A percentile compares a stretch with the other conserved stretches of the same genome.
Evolutionary conservation across 2,329 filamentous ascomycete species (phyloP).

Genomic region (Aspergillus chevalieri): DNA sequence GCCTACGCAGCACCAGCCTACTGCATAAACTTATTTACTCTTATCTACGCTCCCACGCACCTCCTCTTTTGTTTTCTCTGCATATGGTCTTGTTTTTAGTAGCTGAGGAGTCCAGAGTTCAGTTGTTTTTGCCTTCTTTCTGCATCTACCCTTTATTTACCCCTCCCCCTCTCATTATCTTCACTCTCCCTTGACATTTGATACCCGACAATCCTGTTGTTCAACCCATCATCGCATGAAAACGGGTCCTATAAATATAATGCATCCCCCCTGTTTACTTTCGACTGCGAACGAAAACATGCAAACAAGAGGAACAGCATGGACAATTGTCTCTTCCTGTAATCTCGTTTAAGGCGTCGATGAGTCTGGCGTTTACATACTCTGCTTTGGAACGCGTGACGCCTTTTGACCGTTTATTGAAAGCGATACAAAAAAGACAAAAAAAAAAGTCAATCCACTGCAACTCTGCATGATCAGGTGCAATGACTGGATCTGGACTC

Average conservation of each 20-base stretch:
- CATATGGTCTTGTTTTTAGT: conserved; percentile 12
- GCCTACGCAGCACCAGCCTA: conserved; percentile 75
- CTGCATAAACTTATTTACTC: conserved; percentile 49
- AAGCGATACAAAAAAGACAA: conserved; percentile 11
- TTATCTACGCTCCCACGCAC: no score
- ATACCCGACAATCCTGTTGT: conserved; percentile 30
- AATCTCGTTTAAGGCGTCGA: not conserved
- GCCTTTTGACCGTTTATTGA: conserved; percentile 3
- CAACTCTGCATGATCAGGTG: conserved; percentile 8
- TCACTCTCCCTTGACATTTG: conserved; percentile 27
- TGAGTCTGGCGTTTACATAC: not conserved
- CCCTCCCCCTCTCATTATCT: not conserved
- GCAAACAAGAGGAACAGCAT: not conserved
- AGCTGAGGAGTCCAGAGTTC: conserved; percentile 18
- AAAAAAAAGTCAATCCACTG: conserved; percentile 2
- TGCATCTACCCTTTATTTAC: conserved; percentile 11
- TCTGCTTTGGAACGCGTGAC: not conserved
- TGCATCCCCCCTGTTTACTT: not conserved
- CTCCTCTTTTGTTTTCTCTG: conserved; percentile 1
- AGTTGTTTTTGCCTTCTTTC: conserved; percentile 20
- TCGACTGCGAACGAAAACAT: not conserved
- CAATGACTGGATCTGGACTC: conserved; percentile 25
- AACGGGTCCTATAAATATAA: not conserved
- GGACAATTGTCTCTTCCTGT: not conserved
- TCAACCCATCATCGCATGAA: conserved; percentile 3